Evolutionary conservation across 2,329 filamentous ascomycete species (phyloP).

Genomic region (Aspergillus unguis): DNA sequence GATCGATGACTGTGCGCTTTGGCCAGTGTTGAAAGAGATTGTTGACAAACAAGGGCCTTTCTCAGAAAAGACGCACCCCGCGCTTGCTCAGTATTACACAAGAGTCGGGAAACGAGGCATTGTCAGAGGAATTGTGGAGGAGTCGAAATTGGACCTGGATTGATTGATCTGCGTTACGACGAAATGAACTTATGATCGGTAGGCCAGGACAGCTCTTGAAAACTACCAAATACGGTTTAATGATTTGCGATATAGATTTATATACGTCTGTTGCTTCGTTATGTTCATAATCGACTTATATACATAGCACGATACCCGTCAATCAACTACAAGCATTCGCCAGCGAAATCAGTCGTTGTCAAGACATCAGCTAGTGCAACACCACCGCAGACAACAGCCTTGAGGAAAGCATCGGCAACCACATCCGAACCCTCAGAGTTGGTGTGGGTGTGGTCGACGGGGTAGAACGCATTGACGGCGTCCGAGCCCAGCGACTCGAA

Average conservation of each 20-base stretch:
- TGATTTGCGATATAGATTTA: neutral
- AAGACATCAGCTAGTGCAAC: conserved; percentile 42
- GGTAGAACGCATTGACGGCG: conserved; percentile 54
- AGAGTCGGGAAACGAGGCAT: conserved; percentile 39
- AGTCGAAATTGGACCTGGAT: neutral
- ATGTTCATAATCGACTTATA: neutral
- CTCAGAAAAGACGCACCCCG: conserved; percentile 27
- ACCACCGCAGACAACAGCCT: conserved; percentile 52
- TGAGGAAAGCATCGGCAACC: conserved; percentile 58
- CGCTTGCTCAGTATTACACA: conserved; percentile 36
- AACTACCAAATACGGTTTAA: too few relatives aligned
- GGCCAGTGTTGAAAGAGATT: conserved; percentile 42
- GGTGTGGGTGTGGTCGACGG: conserved; percentile 63
- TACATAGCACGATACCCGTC: conserved; percentile 1
- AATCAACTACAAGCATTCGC: conserved; percentile 24
- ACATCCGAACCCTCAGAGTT: conserved; percentile 54
- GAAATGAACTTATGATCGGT: conserved; percentile 1
- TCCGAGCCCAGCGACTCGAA: conserved; percentile 51
- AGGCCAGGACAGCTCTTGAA: neutral
- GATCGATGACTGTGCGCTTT: conserved; percentile 45
- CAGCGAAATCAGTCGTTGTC: conserved; percentile 28
- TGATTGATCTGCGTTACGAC: neutral
- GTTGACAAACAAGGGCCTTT: conserved; percentile 24
- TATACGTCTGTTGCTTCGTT: neutral
- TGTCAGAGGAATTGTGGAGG: conserved; percentile 33